Evolutionary conservation across 306 rosid species (phyloP).

Genomic region (Sophora flavescens): DNA sequence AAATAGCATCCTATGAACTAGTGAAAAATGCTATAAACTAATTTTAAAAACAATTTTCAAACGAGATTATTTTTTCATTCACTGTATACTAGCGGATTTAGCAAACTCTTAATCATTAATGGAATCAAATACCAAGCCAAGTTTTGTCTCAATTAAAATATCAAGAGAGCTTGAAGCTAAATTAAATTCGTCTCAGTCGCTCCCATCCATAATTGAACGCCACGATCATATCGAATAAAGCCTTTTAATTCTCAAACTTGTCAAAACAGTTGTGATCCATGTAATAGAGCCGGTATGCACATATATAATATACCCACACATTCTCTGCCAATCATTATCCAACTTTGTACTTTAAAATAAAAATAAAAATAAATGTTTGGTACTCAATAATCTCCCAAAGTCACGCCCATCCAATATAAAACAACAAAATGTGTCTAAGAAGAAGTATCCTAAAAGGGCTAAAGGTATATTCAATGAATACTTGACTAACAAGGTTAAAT

Average conservation of each 20-base stretch:
- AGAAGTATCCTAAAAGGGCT: slow-evolving; percentile 27
- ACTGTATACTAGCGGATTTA: too few species aligned
- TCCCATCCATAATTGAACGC: background rate
- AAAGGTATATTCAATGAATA: slow-evolving; percentile 35
- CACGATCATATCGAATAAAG: slow-evolving; percentile 16
- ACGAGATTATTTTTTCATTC: too few species aligned
- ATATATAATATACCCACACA: slow-evolving; percentile 19
- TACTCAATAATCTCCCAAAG: slow-evolving; percentile 7
- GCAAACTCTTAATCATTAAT: too few species aligned
- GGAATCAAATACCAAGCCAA: too few species aligned
- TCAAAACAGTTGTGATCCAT: slow-evolving; percentile 25
- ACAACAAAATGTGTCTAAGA: background rate
- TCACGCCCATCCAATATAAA: slow-evolving; percentile 38
- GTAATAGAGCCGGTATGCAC: background rate
- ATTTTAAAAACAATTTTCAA: too few species aligned
- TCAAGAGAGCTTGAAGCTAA: too few species aligned
- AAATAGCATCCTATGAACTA: too few species aligned
- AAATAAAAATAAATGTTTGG: background rate
- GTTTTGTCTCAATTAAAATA: too few species aligned
- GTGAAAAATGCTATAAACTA: too few species aligned
- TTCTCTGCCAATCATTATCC: slow-evolving; percentile 22
- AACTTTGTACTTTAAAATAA: background rate
- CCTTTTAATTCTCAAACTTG: background rate
- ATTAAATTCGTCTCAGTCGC: too few species aligned
- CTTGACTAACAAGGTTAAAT: slow-evolving; percentile 40